Conservation (phyloP, 352 stramenopile species). For the Globisporangium carolinianum region DNA sequence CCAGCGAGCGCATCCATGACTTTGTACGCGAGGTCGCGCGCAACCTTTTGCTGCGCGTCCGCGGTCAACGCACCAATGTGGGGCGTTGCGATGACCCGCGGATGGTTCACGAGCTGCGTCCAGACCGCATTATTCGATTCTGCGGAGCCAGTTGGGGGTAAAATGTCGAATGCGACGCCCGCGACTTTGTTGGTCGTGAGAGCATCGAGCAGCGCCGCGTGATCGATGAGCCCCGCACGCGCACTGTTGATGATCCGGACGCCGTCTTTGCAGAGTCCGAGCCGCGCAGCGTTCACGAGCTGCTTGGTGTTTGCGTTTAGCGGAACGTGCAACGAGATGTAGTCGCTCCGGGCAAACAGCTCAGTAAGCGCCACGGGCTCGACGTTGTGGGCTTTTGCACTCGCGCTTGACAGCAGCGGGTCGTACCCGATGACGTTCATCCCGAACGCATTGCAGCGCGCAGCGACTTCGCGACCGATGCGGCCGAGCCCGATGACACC, state of each 20-base stretch:
- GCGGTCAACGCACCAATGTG: slow-evolving; percentile 94
- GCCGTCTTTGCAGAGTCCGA: slow-evolving; percentile 88
- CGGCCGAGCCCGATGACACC: slow-evolving; percentile 92
- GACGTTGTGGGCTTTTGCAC: slow-evolving; percentile 69
- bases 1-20: slow-evolving; percentile 89
- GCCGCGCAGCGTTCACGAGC: slow-evolving; percentile 77
- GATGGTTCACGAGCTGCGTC: slow-evolving; percentile 78
- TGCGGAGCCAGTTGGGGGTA: slow-evolving; percentile 30
- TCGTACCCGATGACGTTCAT: slow-evolving; percentile 95
- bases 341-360: slow-evolving; percentile 90
- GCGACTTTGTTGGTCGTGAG: slow-evolving; percentile 79
- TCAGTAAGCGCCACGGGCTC: slow-evolving; percentile 81
- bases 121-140: slow-evolving; percentile 29
- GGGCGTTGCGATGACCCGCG: slow-evolving; percentile 90
- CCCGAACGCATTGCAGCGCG: slow-evolving; percentile 88
- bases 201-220: slow-evolving; percentile 82
- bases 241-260: slow-evolving; percentile 93
- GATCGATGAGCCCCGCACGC: slow-evolving; percentile 91
- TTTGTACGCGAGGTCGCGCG: slow-evolving; percentile 86
- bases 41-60: slow-evolving; percentile 92
- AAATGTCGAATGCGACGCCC: slow-evolving; percentile 70
- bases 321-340: slow-evolving; percentile 95
- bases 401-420: slow-evolving; percentile 85
- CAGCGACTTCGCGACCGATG: slow-evolving; percentile 92
- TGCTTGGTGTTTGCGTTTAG: slow-evolving; percentile 93